A percentile compares a stretch with the other conserved stretches of the same genome.
Evolutionary conservation across 768 basidiomycete genomes (phyloP).

Genomic region (Hygrophoropsis aurantiaca): DNA sequence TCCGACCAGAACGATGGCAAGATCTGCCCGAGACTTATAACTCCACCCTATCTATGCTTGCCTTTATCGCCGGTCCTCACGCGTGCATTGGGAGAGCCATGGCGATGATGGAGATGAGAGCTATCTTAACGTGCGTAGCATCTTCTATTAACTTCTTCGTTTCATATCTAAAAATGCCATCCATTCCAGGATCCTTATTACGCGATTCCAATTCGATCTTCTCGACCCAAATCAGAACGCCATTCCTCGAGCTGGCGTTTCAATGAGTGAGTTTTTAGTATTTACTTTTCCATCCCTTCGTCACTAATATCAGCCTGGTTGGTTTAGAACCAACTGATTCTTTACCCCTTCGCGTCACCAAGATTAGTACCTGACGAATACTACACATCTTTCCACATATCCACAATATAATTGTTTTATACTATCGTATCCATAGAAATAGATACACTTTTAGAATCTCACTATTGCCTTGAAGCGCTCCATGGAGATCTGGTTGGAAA

Average conservation of each 20-base stretch:
- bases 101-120: slow-evolving; percentile 50
- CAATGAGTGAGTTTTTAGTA: slow-evolving; percentile 39
- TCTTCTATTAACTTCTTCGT: background rate
- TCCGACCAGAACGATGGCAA: slow-evolving; percentile 48
- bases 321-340: too few relatives aligned
- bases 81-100: slow-evolving; percentile 49
- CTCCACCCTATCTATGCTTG: slow-evolving; percentile 36
- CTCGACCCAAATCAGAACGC: slow-evolving; percentile 39
- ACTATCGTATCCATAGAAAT: too few relatives aligned
- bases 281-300: too few relatives aligned
- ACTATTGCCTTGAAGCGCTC: too few relatives aligned
- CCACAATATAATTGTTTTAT: too few relatives aligned
- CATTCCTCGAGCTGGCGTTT: slow-evolving; percentile 43
- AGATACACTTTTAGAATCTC: too few relatives aligned
- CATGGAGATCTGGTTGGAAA: too few relatives aligned
- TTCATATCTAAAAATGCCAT: background rate
- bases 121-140: slow-evolving; percentile 24
- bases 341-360: too few relatives aligned
- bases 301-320: too few relatives aligned
- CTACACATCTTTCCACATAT: too few relatives aligned
- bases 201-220: slow-evolving; percentile 46
- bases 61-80: slow-evolving; percentile 47
- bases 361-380: too few relatives aligned
- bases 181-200: slow-evolving; percentile 22
- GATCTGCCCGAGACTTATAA: slow-evolving; percentile 36